Conservation (phyloP, 257 asterid genomes). For the Nicotiana sylvestris region DNA sequence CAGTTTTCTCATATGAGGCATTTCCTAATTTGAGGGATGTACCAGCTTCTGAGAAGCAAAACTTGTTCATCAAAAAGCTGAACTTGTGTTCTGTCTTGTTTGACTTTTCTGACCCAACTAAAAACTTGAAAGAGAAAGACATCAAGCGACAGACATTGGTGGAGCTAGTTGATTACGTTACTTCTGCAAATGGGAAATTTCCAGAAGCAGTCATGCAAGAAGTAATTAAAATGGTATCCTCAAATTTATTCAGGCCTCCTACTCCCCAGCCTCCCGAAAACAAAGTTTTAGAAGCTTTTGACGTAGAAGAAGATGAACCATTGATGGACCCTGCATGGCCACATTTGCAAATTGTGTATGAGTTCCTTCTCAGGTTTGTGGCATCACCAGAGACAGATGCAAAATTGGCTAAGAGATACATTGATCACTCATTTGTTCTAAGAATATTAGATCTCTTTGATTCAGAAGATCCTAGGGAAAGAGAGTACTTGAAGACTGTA, state of each 20-base stretch:
- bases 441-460: constrained; percentile 79
- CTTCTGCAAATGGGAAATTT: constrained; percentile 71
- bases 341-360: constrained; percentile 84
- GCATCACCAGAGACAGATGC: constrained; percentile 89
- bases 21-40: constrained; percentile 79
- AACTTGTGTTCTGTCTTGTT: constrained; percentile 62
- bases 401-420: constrained; percentile 77
- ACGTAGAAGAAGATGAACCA: constrained; percentile 88
- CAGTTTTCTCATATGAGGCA: constrained; percentile 52
- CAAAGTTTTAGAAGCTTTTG: constrained; percentile 60
- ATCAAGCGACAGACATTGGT: constrained; percentile 79
- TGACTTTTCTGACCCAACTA: constrained; percentile 78
- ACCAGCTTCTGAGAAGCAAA: constrained; percentile 72
- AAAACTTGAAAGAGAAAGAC: constrained; percentile 78
- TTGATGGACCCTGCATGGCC: constrained; percentile 90
- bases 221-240: constrained; percentile 60
- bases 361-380: constrained; percentile 74
- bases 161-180: constrained; percentile 73
- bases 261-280: constrained; percentile 66
- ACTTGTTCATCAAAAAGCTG: constrained; percentile 61
- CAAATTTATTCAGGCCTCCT: constrained; percentile 62
- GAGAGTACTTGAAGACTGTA: constrained; percentile 86
- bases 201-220: constrained; percentile 61
- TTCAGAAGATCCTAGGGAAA: constrained; percentile 93
- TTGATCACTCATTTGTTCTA: constrained; percentile 79